Evolutionary conservation across 169 alveolate species (phyloP), one percentile per base, ranked within the genome.

Genomic region (Eimeria tenella): DNA sequence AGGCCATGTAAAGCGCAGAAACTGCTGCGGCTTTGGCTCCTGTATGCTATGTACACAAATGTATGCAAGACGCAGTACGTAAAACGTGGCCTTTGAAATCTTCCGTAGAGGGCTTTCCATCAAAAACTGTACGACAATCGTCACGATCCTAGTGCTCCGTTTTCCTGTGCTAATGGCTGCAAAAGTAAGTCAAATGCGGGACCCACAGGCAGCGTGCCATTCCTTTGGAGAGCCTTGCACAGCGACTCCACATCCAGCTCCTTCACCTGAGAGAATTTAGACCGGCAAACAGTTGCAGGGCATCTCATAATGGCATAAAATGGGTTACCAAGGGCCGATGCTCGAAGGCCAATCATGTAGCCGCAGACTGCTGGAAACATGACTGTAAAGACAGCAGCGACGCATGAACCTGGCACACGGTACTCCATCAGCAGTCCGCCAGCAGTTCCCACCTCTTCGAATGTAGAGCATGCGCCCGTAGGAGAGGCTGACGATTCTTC

Each of bases 221-320:
- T 90, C 86, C 86, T 74, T 17, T 75, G 94, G 42, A 90, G 86
- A 11, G 94, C 94, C 71, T 58, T 65, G 71, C 94, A 90, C 68
- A 90, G 74, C 19, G 89, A 73, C 60, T 77, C 94, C 42, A 90
- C 52, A 71, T 90, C 94, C 81, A 90, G 94, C 68, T 75, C 94
- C 56, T 52, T 65, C 50, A 71, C 75, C 94, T 90, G 86, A 15
- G 53, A 58, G 52, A 31, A 31, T 31, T 31, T 2, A 31, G 42
- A 31, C 2, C 42, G 42, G 42, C 0, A 31, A 31, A 31, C 42
- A 31, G 42, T 2, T 31, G 42, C 42, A 31, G 42, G 42, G 42
- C 42, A 31, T 31, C 42, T 31, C 42, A 31, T 31, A 31, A 31
- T 1, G 42, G 42, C 42, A 31, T 31, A 31, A 31, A 31, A 31